Conservation (phyloP, 495 filamentous ascomycete genomes). For the Polyplosphaeria fusca region DNA sequence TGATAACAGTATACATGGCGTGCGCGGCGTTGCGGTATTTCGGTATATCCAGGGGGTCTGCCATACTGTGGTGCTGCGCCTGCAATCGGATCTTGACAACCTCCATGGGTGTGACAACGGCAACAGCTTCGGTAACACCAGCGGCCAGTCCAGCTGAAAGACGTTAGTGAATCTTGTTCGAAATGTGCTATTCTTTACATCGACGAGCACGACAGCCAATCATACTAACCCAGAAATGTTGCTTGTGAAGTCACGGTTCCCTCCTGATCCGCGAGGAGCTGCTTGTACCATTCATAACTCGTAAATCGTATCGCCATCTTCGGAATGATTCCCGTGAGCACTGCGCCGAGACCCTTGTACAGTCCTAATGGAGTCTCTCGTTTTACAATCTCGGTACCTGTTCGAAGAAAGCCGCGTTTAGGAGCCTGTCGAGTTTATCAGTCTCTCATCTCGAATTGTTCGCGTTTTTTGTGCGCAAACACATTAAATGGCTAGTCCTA, state of each 20-base stretch:
- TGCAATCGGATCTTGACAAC: constrained; percentile 97
- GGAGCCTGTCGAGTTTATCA: too few species aligned
- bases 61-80: constrained; percentile 93
- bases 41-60: constrained; percentile 83
- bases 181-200: too few species aligned
- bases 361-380: constrained; percentile 87
- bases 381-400: constrained; percentile 81
- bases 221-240: constrained; percentile 73
- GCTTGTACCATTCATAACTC: constrained; percentile 94
- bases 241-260: constrained; percentile 65
- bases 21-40: constrained; percentile 98
- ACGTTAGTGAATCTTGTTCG: too few species aligned
- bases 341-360: constrained; percentile 96
- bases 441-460: too few species aligned
- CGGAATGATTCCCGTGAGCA: constrained; percentile 93
- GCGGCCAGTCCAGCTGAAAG: constrained; percentile 76
- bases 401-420: constrained; percentile 80
- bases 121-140: constrained; percentile 93
- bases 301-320: constrained; percentile 99
- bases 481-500: too few species aligned
- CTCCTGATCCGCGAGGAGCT: constrained; percentile 65
- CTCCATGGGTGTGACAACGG: constrained; percentile 97
- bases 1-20: constrained; percentile 85
- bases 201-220: too few species aligned
- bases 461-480: too few species aligned